Base-by-base conservation (phyloP, 768 basidiomycete species). In the Dioszegia hungarica region DNA sequence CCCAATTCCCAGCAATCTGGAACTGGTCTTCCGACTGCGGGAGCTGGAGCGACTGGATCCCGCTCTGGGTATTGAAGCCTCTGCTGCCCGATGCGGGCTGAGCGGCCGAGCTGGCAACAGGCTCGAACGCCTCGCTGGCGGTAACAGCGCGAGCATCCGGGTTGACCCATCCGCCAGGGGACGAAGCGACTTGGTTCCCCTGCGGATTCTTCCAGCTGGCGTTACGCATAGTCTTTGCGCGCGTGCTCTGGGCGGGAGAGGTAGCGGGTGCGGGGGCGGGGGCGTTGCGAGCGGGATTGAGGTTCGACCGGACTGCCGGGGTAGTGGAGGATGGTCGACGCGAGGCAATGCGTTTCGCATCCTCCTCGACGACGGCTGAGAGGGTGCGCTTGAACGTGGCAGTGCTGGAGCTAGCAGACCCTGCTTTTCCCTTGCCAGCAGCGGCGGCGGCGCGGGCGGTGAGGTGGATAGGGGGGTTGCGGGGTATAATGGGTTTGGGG, bases 321-420 rank as follows among this genome's bases (percentile, higher is more conserved):
- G 28, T 58, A 5, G 63, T 62, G 59, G 62, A 59, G 5, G 63
- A 33, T 2, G 70, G 58, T 50, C 64, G 53, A 12, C 53, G 43
- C 12, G 48, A 40, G 2, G 69, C 64, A 24, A 68, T 62, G 24
- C 67, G 58, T 46, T 68, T 54, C 3, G 72, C 66, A 47, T 74
- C 72, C 48, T 68, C 53, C 43, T 74, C 63, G 17, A 61, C 72
- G 1, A 64, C 67, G 5, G 62, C 57, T 1, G 72, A 67, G 1
- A 74, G 52, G n/a, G 70, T 68, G 6, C 72, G 59, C 44, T 72
- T 74, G 66, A 74, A 71, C 4, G 65, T 63, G 6, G 44, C 54
- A 22, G 33, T 50, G 22, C 20, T 36, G 8, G 53, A 31, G 8
- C 57, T 2, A 1, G 56, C 19, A 28, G 49, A 38, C 15, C 45